phyloP scores from a whole-genome alignment of 495 filamentous ascomycete species.

The Neohortaea acidophila region DNA sequence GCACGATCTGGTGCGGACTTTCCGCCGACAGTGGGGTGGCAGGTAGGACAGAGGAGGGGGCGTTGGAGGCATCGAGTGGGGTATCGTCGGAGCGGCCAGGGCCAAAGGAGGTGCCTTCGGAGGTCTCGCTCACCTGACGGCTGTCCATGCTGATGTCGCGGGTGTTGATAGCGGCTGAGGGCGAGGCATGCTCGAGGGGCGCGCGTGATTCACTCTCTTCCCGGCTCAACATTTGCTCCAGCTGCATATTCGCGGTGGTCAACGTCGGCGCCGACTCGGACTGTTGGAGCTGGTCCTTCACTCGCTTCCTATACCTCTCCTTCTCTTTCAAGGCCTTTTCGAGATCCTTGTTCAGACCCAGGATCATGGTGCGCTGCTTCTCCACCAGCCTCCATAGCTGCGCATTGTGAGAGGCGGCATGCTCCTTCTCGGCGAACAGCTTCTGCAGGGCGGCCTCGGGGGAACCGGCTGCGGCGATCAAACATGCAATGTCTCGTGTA shows the following conservation, averaged over 20 bases:
- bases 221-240: constrained; percentile 1
- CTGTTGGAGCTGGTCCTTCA: constrained; percentile 55
- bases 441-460: constrained; percentile 79
- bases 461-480: constrained; percentile 61
- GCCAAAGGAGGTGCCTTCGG: constrained; percentile 6
- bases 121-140: constrained; percentile 15
- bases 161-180: constrained; percentile 1
- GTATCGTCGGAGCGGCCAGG: constrained; percentile 15
- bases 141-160: constrained; percentile 11
- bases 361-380: constrained; percentile 84
- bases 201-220: constrained; percentile 14
- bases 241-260: neutral
- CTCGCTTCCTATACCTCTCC: constrained; percentile 77
- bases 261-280: constrained; percentile 15
- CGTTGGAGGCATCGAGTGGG: constrained; percentile 8
- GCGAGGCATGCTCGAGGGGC: neutral
- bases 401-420: constrained; percentile 70
- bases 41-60: constrained; percentile 8
- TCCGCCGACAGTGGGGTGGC: constrained; percentile 10
- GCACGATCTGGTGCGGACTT: constrained; percentile 1
- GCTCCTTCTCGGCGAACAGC: constrained; percentile 80
- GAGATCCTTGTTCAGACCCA: constrained; percentile 88
- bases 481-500: constrained; percentile 24
- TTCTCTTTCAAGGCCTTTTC: constrained; percentile 88
- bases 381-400: constrained; percentile 93